A percentile compares a stretch with the other conserved stretches of the same genome.
phyloP scores from a whole-genome alignment of 2,329 filamentous ascomycete genomes.

The Clonostachys solani region DNA sequence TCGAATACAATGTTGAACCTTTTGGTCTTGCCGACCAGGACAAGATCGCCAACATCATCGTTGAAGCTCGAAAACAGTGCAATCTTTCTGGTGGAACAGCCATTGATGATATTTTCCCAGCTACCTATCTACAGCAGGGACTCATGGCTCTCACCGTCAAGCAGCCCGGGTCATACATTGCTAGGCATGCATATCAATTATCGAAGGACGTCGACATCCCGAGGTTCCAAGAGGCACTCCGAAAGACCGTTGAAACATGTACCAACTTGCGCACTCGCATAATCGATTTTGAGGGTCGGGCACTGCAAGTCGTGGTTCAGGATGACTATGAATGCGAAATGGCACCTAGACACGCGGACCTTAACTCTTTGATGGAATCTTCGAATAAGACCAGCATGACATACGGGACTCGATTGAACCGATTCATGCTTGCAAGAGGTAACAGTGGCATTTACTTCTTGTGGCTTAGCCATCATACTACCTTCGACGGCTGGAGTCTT shows the following conservation, averaged over 20 bases:
- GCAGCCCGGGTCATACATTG: slow-evolving; percentile 28
- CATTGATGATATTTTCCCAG: slow-evolving; percentile 29
- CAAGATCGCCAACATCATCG: not conserved
- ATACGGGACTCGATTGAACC: slow-evolving; percentile 1
- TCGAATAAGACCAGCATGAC: not conserved
- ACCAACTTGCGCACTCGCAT: slow-evolving; percentile 6
- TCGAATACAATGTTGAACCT: not conserved
- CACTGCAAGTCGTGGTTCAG: slow-evolving; percentile 6
- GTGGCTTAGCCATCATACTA: slow-evolving; percentile 15
- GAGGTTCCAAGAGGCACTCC: slow-evolving; percentile 20
- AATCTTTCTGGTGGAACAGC: not conserved
- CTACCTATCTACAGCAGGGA: slow-evolving; percentile 32
- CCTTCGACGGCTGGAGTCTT: slow-evolving; percentile 17
- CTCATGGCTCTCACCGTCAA: slow-evolving; percentile 28
- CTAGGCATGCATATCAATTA: slow-evolving; percentile 16
- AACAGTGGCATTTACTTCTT: slow-evolving; percentile 7
- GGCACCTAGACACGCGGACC: not conserved
- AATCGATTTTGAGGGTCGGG: not conserved
- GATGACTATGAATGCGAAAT: not conserved
- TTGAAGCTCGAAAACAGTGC: slow-evolving; percentile 1
- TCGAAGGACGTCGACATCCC: slow-evolving; percentile 7
- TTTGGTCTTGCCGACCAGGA: not conserved
- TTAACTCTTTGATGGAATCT: not conserved
- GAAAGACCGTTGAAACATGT: slow-evolving; percentile 2
- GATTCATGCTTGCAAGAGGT: not conserved